Evolutionary conservation across 192 early-diverging fungal species (phyloP), one percentile per base, ranked within the genome.

Genomic region (Mortierella claussenii): DNA sequence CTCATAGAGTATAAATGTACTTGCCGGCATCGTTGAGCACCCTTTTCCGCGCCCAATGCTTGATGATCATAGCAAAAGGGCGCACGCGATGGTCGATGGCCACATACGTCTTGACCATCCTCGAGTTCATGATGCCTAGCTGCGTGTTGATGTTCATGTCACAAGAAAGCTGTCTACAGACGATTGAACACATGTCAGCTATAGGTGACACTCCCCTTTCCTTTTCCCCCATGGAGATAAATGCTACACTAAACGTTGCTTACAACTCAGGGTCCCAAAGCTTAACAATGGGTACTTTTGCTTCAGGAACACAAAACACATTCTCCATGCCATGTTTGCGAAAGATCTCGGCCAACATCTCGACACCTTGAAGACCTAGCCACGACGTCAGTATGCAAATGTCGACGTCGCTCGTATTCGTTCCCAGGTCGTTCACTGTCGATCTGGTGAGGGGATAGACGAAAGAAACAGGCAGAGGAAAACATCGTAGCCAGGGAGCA

Each of bases 71-170:
- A 42, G 92, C 85, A 60, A 98, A 85, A 1, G 94, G 96, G 32
- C 89, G 84, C 9, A 97, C 94, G n/a, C 96, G 88, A 23, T 88
- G 80, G 78, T 97, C 96, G 26, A 96, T 85, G 15, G 85, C 89
- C 18, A 96, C 94, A 85, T 96, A 97, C 6, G 91, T 92, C 78
- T 89, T 89, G 65, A 98, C 90, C 86, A 97, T 88, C 37, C 84
- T 80, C 15, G 97, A 96, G 76, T 98, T 98, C 73, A 92, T 87
- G 33, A 98, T 82, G 10, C 95, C 95, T 42, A 96, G 78, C 3
- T 92, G 90, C 76, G 95, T 97, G 82, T 97, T 97, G 60, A 98
- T 89, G 76, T 97, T 97, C 65, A 96, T 90, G 69, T 98, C 96
- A 60, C 95, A 96, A 5, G 93, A 88, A 13, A 96, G 74, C 17